Percentiles rank a stretch among this genome's conserved stretches.
phyloP scores from a whole-genome alignment of 345 rosid species.

The Lepidium aucheri region DNA sequence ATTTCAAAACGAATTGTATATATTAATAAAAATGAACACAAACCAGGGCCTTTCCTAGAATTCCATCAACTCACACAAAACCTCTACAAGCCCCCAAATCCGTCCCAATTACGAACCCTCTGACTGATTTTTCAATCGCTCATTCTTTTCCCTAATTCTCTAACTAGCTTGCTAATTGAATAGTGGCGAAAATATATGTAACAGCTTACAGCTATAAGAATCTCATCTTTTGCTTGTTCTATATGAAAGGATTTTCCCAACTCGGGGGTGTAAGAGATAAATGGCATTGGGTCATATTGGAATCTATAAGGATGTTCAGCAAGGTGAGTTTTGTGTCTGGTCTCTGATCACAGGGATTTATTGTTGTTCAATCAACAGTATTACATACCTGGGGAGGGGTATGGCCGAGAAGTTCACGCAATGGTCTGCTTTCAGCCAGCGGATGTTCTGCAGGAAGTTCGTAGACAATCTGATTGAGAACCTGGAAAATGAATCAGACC shows the following conservation, averaged over 20 bases:
- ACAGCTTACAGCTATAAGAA: background rate
- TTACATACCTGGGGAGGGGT: constrained; percentile 72
- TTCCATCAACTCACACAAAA: background rate
- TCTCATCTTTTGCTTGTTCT: background rate
- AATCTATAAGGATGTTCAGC: background rate
- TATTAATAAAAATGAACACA: background rate
- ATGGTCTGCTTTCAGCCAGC: constrained; percentile 75
- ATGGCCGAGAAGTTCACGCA: constrained; percentile 86
- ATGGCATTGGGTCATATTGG: background rate
- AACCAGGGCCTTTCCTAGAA: background rate
- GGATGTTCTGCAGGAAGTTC: constrained; percentile 95
- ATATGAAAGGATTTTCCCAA: background rate
- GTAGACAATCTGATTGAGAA: constrained; percentile 84
- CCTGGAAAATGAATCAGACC: constrained; percentile 31
- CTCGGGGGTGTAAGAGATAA: background rate
- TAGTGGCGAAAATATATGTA: background rate
- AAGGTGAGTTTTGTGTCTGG: background rate
- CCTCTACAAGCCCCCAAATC: background rate
- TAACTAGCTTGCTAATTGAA: background rate
- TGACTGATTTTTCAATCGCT: background rate
- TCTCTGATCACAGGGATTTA: background rate
- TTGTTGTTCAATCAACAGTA: background rate
- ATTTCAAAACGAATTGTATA: no score
- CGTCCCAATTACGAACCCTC: background rate
- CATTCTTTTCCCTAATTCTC: background rate